Percentiles rank a stretch among this genome's conserved stretches.
Conservation (phyloP, 257 asterid species). For the Pogostemon cablin region DNA sequence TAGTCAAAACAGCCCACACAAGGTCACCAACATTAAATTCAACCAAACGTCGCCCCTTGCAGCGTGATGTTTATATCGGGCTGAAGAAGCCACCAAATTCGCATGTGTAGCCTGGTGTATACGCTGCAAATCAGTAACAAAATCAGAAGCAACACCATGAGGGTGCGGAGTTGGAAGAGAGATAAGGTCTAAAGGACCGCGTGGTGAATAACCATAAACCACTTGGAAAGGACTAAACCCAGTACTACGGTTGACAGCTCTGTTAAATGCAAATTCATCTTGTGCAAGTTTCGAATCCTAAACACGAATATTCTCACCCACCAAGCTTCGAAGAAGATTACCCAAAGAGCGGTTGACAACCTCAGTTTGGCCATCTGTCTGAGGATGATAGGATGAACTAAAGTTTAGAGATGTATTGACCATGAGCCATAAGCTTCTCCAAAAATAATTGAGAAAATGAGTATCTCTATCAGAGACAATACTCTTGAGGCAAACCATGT, state of each 20-base stretch:
- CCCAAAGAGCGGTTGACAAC: background rate
- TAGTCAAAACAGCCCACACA: too few relatives aligned
- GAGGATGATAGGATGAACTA: background rate
- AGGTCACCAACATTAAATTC: too few relatives aligned
- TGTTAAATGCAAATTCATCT: background rate
- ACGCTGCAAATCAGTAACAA: background rate
- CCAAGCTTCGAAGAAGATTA: background rate
- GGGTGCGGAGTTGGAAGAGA: background rate
- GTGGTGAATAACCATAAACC: background rate
- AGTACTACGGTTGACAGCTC: background rate
- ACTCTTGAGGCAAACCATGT: background rate
- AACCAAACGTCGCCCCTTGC: background rate
- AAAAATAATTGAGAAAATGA: background rate
- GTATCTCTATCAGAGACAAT: background rate
- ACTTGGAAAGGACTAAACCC: background rate
- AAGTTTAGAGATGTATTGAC: background rate
- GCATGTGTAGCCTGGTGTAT: background rate
- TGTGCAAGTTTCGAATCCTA: background rate
- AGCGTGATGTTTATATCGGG: background rate
- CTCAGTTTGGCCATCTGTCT: too few relatives aligned
- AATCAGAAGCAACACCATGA: background rate
- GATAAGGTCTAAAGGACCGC: background rate
- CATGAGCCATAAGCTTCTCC: background rate
- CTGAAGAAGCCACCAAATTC: background rate
- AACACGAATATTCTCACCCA: background rate